These are phyloP conservation scores for Curvularia lunata DNA, from an alignment of 2,329 filamentous ascomycete genomes.

Conservation along the genomic window DNA sequence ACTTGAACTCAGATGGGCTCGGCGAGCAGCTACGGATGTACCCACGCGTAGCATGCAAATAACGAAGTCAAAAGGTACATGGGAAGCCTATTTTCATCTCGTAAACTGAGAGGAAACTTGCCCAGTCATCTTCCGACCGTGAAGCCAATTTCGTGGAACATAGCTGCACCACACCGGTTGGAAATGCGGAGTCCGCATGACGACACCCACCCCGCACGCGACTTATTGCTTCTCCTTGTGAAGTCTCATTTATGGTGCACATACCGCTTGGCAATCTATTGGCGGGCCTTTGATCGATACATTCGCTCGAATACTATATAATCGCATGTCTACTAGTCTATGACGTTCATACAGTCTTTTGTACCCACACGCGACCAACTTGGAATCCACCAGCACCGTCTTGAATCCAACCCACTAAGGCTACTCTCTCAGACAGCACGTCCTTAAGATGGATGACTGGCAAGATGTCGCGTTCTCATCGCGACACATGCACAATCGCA, in stretches of 20 bases:
- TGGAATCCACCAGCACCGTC: not conserved
- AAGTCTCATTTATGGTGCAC: not conserved
- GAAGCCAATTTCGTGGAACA: not conserved
- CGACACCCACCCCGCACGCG: conserved; percentile 2
- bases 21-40: not conserved
- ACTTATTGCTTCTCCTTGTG: not conserved
- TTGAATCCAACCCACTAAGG: not conserved
- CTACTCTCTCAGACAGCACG: not conserved
- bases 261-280: not conserved
- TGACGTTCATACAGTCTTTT: conserved; percentile 7
- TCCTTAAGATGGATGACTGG: conserved; percentile 25
- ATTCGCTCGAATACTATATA: not conserved
- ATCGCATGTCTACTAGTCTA: conserved; percentile 1
- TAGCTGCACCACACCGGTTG: not conserved
- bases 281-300: not conserved
- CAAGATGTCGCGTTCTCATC: conserved; percentile 32
- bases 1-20: not conserved
- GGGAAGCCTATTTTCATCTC: not conserved
- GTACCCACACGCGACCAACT: conserved; percentile 4
- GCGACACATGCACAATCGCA: conserved; percentile 37
- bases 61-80: not conserved
- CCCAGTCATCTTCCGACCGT: no score
- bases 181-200: conserved; percentile 9
- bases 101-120: no score
- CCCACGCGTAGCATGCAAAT: not conserved